Evolutionary conservation across 2,329 filamentous ascomycete species (phyloP).

Genomic region (Claviceps pazoutovae): DNA sequence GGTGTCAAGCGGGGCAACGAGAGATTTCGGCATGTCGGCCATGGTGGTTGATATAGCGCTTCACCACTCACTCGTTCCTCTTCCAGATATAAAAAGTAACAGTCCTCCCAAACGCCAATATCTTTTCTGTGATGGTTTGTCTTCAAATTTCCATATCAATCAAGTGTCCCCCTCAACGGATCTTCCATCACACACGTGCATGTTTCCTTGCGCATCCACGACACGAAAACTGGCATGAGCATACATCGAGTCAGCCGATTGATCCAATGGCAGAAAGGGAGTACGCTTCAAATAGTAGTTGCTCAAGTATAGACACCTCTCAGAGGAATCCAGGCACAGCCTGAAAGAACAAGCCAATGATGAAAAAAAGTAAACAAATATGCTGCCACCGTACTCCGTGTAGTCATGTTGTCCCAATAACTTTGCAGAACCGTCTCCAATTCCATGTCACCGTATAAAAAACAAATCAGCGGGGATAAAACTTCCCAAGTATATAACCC

Average conservation of each 20-base stretch:
- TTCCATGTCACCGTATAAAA: neutral
- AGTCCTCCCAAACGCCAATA: neutral
- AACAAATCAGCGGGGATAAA: neutral
- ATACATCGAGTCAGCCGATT: neutral
- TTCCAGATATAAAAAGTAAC: neutral
- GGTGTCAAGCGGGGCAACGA: neutral
- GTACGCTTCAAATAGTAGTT: neutral
- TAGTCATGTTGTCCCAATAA: neutral
- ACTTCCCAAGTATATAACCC: neutral
- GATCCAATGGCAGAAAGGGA: neutral
- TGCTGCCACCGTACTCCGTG: neutral
- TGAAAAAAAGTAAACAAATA: neutral
- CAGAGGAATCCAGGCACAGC: neutral
- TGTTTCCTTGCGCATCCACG: neutral
- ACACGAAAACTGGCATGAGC: neutral
- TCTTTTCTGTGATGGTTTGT: constrained; percentile 1
- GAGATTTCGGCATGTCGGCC: no score
- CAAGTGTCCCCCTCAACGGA: neutral
- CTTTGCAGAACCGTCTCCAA: neutral
- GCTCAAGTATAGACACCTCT: neutral
- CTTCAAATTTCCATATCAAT: neutral
- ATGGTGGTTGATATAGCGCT: no score
- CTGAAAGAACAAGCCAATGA: neutral
- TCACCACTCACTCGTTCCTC: neutral
- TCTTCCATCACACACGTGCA: neutral